Base-by-base conservation (phyloP, 495 filamentous ascomycete species). In the Podospora pseudocomata region DNA sequence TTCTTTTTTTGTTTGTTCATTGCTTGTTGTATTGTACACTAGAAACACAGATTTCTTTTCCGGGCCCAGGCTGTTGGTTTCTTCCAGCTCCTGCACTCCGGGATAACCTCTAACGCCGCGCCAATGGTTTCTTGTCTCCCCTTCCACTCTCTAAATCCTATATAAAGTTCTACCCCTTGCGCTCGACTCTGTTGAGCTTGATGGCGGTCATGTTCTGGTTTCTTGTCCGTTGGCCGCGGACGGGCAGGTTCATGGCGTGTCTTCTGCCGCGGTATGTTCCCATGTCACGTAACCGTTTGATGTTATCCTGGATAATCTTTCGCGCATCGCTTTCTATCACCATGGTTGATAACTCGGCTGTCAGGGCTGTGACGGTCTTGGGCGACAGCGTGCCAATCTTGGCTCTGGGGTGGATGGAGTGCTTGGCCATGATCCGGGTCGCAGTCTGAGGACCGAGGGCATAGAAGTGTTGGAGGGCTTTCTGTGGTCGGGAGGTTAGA, bases 241-340 rank as follows among this genome's bases (percentile, higher is more conserved):
- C 93, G 15, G 93, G 93, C 81, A 96, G 78, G 60, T 88, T 86
- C 87, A 96, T 89, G 54, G 93, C 94, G 85, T 99, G 95, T 69
- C 96, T 82, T 77, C 92, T 87, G 65, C 95, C 95, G 53, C 96
- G 83, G 79, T 97, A 96, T 15, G 91, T 88, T 44, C 94, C 94
- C 80, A 96, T 97, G 77, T 97, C 94, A 75, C 90, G 89, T 77
- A 99, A 74, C 44, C 95, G 85, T 73, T 85, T 85, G 72, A 99
- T 96, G 74, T 98, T 92, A 34, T 97, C 92, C 71, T 87, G 80
- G 55, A 97, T 72, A 64, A 91, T 82, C 76, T 89, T 84, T 75
- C 88, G 82, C 67, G 96, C 82, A 71, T 99, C 94, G 73, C 91
- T 97, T 77, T 98, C 96, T 68, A 97, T 92, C 56, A 89, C 96